These are phyloP conservation scores for Calonectria pseudoturangicola DNA, from an alignment of 2,329 filamentous ascomycete genomes.

Conservation along the genomic window DNA sequence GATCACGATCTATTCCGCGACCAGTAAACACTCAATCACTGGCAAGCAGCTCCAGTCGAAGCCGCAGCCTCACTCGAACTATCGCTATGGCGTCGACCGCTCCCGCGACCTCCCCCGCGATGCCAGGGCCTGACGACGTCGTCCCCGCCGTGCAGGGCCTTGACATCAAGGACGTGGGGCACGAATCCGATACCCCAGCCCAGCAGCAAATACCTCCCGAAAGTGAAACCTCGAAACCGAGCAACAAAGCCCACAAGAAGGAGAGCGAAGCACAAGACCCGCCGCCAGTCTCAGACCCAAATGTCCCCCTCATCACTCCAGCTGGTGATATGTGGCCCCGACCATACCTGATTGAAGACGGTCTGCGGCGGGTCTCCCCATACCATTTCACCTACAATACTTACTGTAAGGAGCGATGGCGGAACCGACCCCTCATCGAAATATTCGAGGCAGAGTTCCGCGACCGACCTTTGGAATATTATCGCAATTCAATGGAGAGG, in stretches of 20 bases:
- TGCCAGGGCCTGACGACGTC: conserved; percentile 42
- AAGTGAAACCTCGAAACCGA: conserved; percentile 30
- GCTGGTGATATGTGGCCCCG: conserved; percentile 67
- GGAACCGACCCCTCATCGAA: conserved; percentile 86
- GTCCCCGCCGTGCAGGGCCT: conserved; percentile 46
- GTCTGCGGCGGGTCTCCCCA: conserved; percentile 86
- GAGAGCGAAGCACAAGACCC: conserved; percentile 43
- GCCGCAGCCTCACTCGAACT: conserved; percentile 35
- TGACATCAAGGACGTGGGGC: conserved; percentile 41
- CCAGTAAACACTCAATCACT: conserved; percentile 32
- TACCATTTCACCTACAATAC: conserved; percentile 98
- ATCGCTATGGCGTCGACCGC: conserved; percentile 48
- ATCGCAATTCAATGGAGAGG: conserved; percentile 86
- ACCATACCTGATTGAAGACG: conserved; percentile 90
- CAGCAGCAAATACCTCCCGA: conserved; percentile 40
- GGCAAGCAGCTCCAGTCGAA: conserved; percentile 30
- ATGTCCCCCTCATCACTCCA: conserved; percentile 58
- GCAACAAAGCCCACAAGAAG: conserved; percentile 31
- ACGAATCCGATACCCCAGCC: conserved; percentile 33
- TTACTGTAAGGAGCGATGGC: conserved; percentile 95
- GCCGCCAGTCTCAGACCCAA: conserved; percentile 46
- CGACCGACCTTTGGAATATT: conserved; percentile 90
- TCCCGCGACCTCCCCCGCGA: conserved; percentile 32
- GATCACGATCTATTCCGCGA: conserved; percentile 47
- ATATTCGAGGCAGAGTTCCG: conserved; percentile 95